Evolutionary conservation across 139 green algal genomes (phyloP).

Genomic region (Spirogloea muscicola): DNA sequence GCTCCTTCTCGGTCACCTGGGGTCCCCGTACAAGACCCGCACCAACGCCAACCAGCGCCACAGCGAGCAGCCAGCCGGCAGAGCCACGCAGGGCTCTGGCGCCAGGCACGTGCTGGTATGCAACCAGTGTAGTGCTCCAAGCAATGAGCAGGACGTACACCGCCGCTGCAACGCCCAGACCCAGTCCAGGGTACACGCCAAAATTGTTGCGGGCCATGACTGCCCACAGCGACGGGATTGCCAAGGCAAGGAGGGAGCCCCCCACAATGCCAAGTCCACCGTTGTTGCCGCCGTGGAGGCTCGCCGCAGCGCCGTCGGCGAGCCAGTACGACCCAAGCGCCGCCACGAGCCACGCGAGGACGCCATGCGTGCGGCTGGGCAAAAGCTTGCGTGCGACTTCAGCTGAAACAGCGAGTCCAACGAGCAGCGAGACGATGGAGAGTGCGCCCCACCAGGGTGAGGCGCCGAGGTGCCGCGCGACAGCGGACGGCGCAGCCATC

Average conservation of each 20-base stretch:
- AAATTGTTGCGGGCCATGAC: conserved; percentile 26
- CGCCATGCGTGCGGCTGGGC: conserved; percentile 15
- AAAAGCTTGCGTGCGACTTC: conserved; percentile 19
- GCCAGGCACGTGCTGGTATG: conserved; percentile 18
- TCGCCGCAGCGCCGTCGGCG: neutral
- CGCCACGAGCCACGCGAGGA: conserved; percentile 4
- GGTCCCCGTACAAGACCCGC: conserved; percentile 14
- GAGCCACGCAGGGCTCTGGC: neutral
- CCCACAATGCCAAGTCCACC: neutral
- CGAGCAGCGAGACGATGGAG: neutral
- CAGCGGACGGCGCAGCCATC: conserved; percentile 16
- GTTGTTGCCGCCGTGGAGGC: neutral
- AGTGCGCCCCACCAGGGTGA: conserved; percentile 23
- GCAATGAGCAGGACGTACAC: conserved; percentile 12
- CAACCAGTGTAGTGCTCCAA: conserved; percentile 32
- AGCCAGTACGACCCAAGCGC: conserved; percentile 5
- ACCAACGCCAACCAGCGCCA: conserved; percentile 18
- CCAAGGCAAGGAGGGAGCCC: conserved; percentile 20
- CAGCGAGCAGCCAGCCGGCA: neutral
- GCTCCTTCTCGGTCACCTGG: conserved; percentile 11
- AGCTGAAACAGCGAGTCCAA: conserved; percentile 15
- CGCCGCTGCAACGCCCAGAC: neutral
- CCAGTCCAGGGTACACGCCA: conserved; percentile 28
- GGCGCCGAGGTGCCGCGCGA: conserved; percentile 23
- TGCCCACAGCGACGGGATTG: conserved; percentile 15